Conservation (phyloP, 169 alveolate genomes). For the Cryptosporidium felis region DNA sequence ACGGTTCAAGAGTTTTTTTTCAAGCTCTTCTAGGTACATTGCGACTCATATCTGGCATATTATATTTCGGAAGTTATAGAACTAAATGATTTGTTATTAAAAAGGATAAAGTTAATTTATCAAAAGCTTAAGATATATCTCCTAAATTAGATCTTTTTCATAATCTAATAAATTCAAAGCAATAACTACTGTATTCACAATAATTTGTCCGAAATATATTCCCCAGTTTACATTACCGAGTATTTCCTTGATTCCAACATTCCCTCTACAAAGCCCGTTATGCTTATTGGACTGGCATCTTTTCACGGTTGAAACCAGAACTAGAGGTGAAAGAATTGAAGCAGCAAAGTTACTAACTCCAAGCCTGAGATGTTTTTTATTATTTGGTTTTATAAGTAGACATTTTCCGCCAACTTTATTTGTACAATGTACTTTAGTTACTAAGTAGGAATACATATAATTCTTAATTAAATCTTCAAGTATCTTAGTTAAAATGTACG, state of each 20-base stretch:
- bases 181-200: slow-evolving; percentile 18
- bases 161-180: slow-evolving; percentile 27
- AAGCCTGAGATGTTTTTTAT: slow-evolving; percentile 8
- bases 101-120: no score
- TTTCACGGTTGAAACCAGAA: slow-evolving; percentile 25
- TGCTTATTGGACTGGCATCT: slow-evolving; percentile 50
- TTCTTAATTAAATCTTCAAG: slow-evolving; percentile 18
- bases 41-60: no score
- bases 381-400: not conserved
- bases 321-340: slow-evolving; percentile 49
- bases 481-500: not conserved
- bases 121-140: no score
- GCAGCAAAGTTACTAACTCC: slow-evolving; percentile 3
- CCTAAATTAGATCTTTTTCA: not conserved
- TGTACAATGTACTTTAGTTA: not conserved
- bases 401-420: not conserved
- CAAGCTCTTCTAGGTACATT: no score
- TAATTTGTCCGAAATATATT: slow-evolving; percentile 35
- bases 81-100: no score
- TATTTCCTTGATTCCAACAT: slow-evolving; percentile 35
- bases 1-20: no score
- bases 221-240: slow-evolving; percentile 57
- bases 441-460: slow-evolving; percentile 1
- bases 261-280: slow-evolving; percentile 43
- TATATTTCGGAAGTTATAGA: no score